Evolutionary conservation across 2,329 filamentous ascomycete species (phyloP).

Genomic region (Ascochyta koolunga): DNA sequence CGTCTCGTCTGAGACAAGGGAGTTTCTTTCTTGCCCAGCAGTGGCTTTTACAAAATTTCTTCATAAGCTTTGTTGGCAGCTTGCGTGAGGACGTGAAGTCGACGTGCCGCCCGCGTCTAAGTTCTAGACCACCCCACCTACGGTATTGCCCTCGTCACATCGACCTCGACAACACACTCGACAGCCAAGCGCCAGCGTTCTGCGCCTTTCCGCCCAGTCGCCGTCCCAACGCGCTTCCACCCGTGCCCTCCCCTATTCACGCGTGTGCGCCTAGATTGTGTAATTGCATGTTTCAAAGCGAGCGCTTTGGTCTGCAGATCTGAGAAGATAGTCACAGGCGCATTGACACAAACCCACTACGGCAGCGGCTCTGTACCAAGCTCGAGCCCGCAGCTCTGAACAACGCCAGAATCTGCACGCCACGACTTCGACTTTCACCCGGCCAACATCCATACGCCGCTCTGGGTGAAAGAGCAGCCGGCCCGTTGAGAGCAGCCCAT

Average conservation of each 20-base stretch:
- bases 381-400: conserved; percentile 17
- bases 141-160: conserved; percentile 32
- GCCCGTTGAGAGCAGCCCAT: neutral
- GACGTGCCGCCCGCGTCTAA: conserved; percentile 1
- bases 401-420: conserved; percentile 12
- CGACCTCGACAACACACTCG: conserved; percentile 16
- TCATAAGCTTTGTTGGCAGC: neutral
- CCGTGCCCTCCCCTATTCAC: conserved; percentile 11
- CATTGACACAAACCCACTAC: conserved; percentile 35
- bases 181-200: conserved; percentile 33
- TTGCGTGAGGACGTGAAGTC: conserved; percentile 5
- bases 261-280: conserved; percentile 28
- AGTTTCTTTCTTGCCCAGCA: conserved; percentile 1
- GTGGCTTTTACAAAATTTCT: neutral
- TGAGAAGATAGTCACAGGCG: conserved; percentile 32
- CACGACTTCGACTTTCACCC: conserved; percentile 2
- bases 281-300: conserved; percentile 23
- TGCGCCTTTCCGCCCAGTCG: conserved; percentile 30
- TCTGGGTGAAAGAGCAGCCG: neutral
- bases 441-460: neutral
- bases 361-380: conserved; percentile 25
- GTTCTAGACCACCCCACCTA: conserved; percentile 28
- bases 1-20: conserved; percentile 6
- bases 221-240: conserved; percentile 25
- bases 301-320: conserved; percentile 30